These are phyloP conservation scores for Serendipita vermifera DNA, from an alignment of 768 basidiomycete species.

Conservation along the genomic window DNA sequence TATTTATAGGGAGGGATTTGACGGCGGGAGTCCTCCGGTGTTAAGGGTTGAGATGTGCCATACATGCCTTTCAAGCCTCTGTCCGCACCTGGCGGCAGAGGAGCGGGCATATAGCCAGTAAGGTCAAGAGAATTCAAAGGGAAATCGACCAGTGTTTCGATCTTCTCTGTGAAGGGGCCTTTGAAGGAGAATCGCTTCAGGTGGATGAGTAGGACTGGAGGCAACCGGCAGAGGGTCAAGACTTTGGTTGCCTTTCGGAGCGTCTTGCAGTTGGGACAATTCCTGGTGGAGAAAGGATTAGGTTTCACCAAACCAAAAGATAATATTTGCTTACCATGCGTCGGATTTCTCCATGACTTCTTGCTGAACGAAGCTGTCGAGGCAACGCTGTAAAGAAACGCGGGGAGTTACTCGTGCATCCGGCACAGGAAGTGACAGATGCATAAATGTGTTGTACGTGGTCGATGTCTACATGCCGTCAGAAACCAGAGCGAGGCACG, in stretches of 20 bases:
- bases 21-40: slow-evolving; percentile 55
- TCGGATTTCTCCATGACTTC: slow-evolving; percentile 88
- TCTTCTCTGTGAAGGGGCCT: slow-evolving; percentile 88
- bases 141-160: slow-evolving; percentile 90
- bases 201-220: slow-evolving; percentile 84
- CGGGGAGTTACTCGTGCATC: slow-evolving; percentile 40
- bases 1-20: slow-evolving; percentile 86
- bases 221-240: slow-evolving; percentile 81
- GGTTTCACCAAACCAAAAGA: neutral
- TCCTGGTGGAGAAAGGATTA: slow-evolving; percentile 37
- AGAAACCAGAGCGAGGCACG: neutral
- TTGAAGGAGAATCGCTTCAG: slow-evolving; percentile 86
- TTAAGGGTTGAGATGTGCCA: slow-evolving; percentile 21
- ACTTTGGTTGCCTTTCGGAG: slow-evolving; percentile 77
- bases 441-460: slow-evolving; percentile 94
- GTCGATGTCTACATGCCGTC: slow-evolving; percentile 65
- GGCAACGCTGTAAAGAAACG: slow-evolving; percentile 62
- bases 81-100: slow-evolving; percentile 52
- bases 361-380: slow-evolving; percentile 80
- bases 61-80: slow-evolving; percentile 35
- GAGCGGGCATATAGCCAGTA: slow-evolving; percentile 76
- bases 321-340: slow-evolving; percentile 55
- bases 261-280: slow-evolving; percentile 87
- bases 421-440: slow-evolving; percentile 82
- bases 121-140: slow-evolving; percentile 49